Evolutionary conservation across 805 yeast species (phyloP).

Genomic region (Ogataea allantospora): DNA sequence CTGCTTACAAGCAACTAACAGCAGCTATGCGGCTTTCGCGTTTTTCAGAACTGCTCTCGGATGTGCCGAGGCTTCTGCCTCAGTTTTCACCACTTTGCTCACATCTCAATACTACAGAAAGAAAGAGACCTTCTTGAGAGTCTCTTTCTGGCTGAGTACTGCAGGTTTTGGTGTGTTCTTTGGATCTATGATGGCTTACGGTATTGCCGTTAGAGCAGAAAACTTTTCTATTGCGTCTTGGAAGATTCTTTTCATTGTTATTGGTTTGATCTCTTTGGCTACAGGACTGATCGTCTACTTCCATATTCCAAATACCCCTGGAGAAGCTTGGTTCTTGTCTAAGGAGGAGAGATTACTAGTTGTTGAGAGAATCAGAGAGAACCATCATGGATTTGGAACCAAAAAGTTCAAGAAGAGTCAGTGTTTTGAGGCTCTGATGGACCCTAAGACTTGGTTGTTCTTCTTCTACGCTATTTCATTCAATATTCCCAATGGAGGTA

Average conservation of each 20-base stretch:
- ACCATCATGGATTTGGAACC: constrained; percentile 29
- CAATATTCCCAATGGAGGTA: constrained; percentile 56
- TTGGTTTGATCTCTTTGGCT: constrained; percentile 58
- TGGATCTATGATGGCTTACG: constrained; percentile 59
- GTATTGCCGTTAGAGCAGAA: constrained; percentile 40
- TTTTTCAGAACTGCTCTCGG: constrained; percentile 51
- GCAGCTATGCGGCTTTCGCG: constrained; percentile 44
- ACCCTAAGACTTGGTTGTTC: constrained; percentile 45
- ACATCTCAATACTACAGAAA: constrained; percentile 39
- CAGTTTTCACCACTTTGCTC: constrained; percentile 35
- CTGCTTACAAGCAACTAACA: constrained; percentile 44
- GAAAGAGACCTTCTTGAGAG: constrained; percentile 31
- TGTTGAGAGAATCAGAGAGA: constrained; percentile 30
- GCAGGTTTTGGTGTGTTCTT: constrained; percentile 47
- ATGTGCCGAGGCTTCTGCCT: constrained; percentile 34
- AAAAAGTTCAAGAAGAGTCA: constrained; percentile 30
- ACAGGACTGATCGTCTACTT: constrained; percentile 47
- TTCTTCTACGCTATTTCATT: constrained; percentile 36
- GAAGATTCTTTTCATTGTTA: constrained; percentile 58
- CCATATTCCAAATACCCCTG: constrained; percentile 59
- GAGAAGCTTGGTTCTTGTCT: constrained; percentile 39
- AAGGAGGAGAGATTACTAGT: constrained; percentile 36
- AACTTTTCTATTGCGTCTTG: constrained; percentile 49
- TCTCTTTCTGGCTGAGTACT: constrained; percentile 34
- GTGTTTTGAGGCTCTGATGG: constrained; percentile 29